A percentile compares a stretch with the other conserved stretches of the same genome.
Conservation (phyloP, 306 rosid genomes). For the Malus sylvestris region DNA sequence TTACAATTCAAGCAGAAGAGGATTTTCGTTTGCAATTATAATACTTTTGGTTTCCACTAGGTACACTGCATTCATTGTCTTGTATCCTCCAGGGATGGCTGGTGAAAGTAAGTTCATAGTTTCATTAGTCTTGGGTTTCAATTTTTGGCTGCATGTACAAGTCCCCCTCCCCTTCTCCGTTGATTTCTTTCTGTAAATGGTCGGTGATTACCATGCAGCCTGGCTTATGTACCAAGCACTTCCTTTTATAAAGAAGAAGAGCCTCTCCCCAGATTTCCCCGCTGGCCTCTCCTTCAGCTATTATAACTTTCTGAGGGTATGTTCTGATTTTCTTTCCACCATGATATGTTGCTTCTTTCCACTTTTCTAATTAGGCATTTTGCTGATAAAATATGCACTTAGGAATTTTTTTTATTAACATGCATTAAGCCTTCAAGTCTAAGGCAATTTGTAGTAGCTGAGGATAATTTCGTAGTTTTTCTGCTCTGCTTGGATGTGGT, state of each 20-base stretch:
- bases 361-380: not conserved
- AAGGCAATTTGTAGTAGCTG: not conserved
- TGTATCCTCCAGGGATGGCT: constrained; percentile 75
- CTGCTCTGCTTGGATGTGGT: not conserved
- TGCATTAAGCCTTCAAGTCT: not conserved
- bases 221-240: constrained; percentile 80
- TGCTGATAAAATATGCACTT: not conserved
- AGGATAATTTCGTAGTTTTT: not conserved
- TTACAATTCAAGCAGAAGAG: not conserved
- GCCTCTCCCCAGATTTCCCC: constrained; percentile 49
- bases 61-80: constrained; percentile 80
- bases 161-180: constrained; percentile 5
- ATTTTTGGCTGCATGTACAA: constrained; percentile 8
- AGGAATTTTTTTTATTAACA: not conserved
- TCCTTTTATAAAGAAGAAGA: constrained; percentile 57
- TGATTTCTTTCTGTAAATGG: constrained; percentile 20
- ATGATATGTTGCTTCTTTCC: not conserved
- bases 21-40: constrained; percentile 3
- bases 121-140: constrained; percentile 10
- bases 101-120: constrained; percentile 79
- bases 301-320: constrained; percentile 66
- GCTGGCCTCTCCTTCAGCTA: constrained; percentile 50
- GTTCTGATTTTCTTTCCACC: constrained; percentile 4
- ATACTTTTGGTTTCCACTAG: constrained; percentile 28
- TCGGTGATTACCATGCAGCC: constrained; percentile 42